These are phyloP conservation scores for Crucibulum laeve DNA, from an alignment of 768 basidiomycete genomes.

Conservation along the genomic window DNA sequence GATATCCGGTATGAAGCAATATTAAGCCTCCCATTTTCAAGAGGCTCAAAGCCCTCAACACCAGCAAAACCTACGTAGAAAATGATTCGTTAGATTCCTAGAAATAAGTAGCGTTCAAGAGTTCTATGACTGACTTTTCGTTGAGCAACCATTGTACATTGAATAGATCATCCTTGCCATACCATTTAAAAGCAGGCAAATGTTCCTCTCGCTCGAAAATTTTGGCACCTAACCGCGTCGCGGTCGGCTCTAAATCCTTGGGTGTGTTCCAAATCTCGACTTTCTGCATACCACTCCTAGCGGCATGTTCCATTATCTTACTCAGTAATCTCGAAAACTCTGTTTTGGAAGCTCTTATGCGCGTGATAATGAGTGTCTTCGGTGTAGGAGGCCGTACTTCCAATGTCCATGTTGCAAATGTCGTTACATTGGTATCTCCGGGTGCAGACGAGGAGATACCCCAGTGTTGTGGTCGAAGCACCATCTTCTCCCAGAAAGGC, in stretches of 20 bases:
- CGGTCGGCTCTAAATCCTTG: conserved; percentile 9
- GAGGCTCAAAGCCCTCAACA: conserved; percentile 11
- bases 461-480: conserved; percentile 9
- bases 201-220: conserved; percentile 28
- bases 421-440: conserved; percentile 4
- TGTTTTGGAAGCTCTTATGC: conserved; percentile 15
- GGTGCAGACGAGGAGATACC: conserved; percentile 5
- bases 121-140: conserved; percentile 18
- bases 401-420: conserved; percentile 23
- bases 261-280: conserved; percentile 45
- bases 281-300: conserved; percentile 19
- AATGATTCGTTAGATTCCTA: too few species aligned
- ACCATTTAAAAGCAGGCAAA: conserved; percentile 39
- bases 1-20: too few species aligned
- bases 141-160: conserved; percentile 17
- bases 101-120: not conserved
- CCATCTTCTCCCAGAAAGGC: conserved; percentile 13
- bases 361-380: conserved; percentile 19
- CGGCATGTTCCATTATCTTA: conserved; percentile 21
- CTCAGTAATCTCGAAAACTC: conserved; percentile 27
- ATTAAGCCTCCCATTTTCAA: too few species aligned
- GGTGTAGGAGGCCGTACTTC: conserved; percentile 9
- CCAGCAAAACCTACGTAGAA: conserved; percentile 23
- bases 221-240: conserved; percentile 20
- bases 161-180: conserved; percentile 18